These are phyloP conservation scores for Sporothrix protearum DNA, from an alignment of 2,329 filamentous ascomycete species.

Conservation along the genomic window DNA sequence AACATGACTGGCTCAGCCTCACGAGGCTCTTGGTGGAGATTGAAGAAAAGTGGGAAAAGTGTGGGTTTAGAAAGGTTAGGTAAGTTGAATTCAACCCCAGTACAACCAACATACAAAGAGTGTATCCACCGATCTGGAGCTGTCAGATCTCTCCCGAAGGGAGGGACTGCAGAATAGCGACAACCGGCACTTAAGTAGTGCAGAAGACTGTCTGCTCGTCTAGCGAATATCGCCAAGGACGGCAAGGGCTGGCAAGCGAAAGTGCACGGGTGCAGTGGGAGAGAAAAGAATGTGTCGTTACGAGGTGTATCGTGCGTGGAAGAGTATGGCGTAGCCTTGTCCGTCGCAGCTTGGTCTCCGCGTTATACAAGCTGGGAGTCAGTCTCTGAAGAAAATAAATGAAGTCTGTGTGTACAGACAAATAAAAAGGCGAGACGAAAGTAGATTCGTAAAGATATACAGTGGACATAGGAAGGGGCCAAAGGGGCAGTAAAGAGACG, in stretches of 20 bases:
- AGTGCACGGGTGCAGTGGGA: not conserved
- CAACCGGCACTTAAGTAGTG: slow-evolving; percentile 17
- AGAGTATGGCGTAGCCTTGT: not conserved
- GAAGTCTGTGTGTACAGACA: not conserved
- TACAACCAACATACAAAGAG: not conserved
- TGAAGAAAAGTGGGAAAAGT: not conserved
- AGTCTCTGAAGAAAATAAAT: not conserved
- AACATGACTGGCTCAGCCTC: slow-evolving; percentile 1
- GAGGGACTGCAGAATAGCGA: not conserved
- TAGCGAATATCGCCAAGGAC: slow-evolving; percentile 18
- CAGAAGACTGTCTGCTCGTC: not conserved
- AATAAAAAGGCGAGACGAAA: not conserved
- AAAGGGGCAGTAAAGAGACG: not conserved
- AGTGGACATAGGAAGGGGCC: not conserved
- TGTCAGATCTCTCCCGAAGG: not conserved
- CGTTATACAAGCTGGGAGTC: not conserved
- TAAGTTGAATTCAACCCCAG: not conserved
- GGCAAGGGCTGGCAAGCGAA: slow-evolving; percentile 20
- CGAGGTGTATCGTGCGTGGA: not conserved
- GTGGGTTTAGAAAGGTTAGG: not conserved
- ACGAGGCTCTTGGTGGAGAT: slow-evolving; percentile 8
- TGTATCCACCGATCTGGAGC: slow-evolving; percentile 1
- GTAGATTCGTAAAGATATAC: not conserved
- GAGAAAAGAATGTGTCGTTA: not conserved
- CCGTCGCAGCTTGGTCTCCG: not conserved